Conservation (phyloP, 148 eudicot genomes). For the Camellia japonica region DNA sequence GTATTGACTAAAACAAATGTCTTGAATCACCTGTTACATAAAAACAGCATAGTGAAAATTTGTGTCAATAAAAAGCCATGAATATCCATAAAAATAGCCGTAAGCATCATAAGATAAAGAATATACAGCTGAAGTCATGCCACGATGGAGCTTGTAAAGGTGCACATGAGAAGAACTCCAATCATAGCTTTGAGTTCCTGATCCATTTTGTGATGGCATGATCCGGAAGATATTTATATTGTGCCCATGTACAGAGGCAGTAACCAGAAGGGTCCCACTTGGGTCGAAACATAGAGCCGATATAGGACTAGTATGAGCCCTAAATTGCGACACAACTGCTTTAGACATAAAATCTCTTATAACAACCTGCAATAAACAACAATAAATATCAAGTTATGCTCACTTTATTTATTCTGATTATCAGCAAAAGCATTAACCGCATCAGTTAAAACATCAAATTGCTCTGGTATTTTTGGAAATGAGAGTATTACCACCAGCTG, state of each 20-base stretch:
- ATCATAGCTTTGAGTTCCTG: slow-evolving; percentile 55
- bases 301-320: slow-evolving; percentile 93
- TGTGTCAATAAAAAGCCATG: slow-evolving; percentile 4
- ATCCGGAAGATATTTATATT: slow-evolving; percentile 87
- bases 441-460: slow-evolving; percentile 1
- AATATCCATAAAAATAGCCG: neutral
- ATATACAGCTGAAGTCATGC: slow-evolving; percentile 87
- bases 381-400: slow-evolving; percentile 1
- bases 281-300: slow-evolving; percentile 97
- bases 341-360: slow-evolving; percentile 79
- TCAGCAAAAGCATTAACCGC: neutral
- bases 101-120: slow-evolving; percentile 5
- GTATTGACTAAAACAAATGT: slow-evolving; percentile 88
- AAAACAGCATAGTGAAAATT: slow-evolving; percentile 9
- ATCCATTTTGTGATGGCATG: slow-evolving; percentile 73
- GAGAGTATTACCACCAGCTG: neutral
- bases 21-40: slow-evolving; percentile 80
- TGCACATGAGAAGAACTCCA: slow-evolving; percentile 84
- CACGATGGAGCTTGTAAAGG: slow-evolving; percentile 94
- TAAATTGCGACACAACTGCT: slow-evolving; percentile 85
- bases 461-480: neutral
- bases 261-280: slow-evolving; percentile 94
- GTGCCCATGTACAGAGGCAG: slow-evolving; percentile 92
- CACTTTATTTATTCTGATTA: neutral
- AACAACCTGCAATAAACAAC: slow-evolving; percentile 59